Evolutionary conservation across 179 eudicot genomes (phyloP).

Genomic region (Corrigiola litoralis): DNA sequence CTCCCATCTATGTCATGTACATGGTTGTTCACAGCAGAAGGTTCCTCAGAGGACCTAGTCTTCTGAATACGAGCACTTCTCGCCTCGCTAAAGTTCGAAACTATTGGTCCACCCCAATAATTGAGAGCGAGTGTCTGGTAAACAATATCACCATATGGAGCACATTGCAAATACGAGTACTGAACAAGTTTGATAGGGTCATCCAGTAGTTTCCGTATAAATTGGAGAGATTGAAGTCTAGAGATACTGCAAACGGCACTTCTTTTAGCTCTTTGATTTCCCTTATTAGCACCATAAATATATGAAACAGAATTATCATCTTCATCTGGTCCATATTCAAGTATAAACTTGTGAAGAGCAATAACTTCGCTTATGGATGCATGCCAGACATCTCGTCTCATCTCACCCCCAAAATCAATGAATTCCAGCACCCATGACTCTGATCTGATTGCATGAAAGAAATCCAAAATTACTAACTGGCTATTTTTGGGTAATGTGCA

Average conservation of each 20-base stretch:
- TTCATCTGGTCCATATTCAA: conserved; percentile 68
- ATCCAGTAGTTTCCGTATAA: conserved; percentile 55
- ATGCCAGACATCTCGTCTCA: conserved; percentile 96
- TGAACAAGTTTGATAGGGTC: conserved; percentile 79
- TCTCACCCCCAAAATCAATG: conserved; percentile 79
- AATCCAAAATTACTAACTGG: background rate
- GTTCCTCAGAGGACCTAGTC: conserved; percentile 29
- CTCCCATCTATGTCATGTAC: conserved; percentile 81
- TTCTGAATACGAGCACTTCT: conserved; percentile 20
- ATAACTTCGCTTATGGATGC: conserved; percentile 73
- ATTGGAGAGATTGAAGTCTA: conserved; percentile 85
- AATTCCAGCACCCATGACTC: conserved; percentile 76
- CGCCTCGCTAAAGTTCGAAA: conserved; percentile 28
- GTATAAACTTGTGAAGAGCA: conserved; percentile 59
- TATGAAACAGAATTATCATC: conserved; percentile 43
- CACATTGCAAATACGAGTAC: conserved; percentile 56
- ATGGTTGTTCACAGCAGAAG: conserved; percentile 39
- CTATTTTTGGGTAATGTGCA: background rate
- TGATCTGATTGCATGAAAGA: conserved; percentile 34
- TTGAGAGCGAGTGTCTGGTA: conserved; percentile 83
- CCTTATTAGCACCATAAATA: conserved; percentile 73
- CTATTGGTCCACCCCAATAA: conserved; percentile 84
- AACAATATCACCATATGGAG: conserved; percentile 71
- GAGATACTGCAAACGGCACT: conserved; percentile 58
- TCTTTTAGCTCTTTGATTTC: conserved; percentile 49